Conservation (phyloP, 1,284 basidiomycete genomes). For the Vanrija pseudolonga region DNA sequence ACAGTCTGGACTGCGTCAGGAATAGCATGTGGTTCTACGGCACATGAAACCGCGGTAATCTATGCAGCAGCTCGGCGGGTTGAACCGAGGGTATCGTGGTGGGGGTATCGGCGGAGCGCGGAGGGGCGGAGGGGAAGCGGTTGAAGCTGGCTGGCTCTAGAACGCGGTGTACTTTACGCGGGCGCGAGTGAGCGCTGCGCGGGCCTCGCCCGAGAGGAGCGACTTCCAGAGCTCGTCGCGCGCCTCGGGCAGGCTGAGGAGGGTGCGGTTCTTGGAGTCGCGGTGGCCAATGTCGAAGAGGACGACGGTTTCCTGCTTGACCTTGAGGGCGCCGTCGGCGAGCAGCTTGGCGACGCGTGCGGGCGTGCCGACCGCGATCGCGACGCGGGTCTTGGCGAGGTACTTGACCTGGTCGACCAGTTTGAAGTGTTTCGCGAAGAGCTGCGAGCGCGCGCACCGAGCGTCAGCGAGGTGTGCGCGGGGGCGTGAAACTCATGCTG, state of each 20-base stretch:
- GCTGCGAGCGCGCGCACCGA: conserved; percentile 25
- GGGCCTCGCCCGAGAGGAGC: conserved; percentile 35
- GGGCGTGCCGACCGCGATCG: conserved; percentile 50
- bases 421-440: conserved; percentile 52
- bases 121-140: too few relatives aligned
- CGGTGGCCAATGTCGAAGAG: conserved; percentile 45
- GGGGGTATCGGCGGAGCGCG: neutral
- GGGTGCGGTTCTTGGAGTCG: conserved; percentile 44
- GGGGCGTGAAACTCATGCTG: too few relatives aligned
- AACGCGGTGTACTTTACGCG: conserved; percentile 43
- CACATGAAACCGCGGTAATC: too few relatives aligned
- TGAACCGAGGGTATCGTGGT: neutral
- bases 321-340: conserved; percentile 39
- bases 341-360: conserved; percentile 48
- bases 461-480: neutral
- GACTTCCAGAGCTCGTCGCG: conserved; percentile 48
- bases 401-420: conserved; percentile 48
- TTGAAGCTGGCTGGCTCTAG: conserved; percentile 14
- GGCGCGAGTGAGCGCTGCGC: conserved; percentile 29
- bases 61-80: neutral
- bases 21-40: too few relatives aligned
- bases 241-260: conserved; percentile 47
- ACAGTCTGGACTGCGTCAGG: too few relatives aligned
- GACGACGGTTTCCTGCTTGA: conserved; percentile 38
- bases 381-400: conserved; percentile 43